Conservation (phyloP, 2,329 filamentous ascomycete species). For the Allantophomopsis cytisporea region DNA sequence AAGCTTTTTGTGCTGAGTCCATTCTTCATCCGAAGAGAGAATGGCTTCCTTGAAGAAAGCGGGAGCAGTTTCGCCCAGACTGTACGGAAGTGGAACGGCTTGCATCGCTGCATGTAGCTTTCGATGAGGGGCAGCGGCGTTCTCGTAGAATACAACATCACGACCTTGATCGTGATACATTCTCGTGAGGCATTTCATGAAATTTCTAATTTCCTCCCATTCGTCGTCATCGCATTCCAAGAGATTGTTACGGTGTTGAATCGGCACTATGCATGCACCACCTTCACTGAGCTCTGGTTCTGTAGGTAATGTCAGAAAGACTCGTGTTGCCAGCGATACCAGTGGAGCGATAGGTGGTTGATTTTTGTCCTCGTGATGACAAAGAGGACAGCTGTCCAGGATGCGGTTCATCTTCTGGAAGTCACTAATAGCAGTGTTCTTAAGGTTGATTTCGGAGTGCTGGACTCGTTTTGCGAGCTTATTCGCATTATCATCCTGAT, state of each 20-base stretch:
- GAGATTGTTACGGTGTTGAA: slow-evolving; percentile 76
- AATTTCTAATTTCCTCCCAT: slow-evolving; percentile 98
- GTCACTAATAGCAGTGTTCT: slow-evolving; percentile 74
- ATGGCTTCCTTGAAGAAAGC: slow-evolving; percentile 96
- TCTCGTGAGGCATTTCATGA: slow-evolving; percentile 91
- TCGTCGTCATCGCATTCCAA: slow-evolving; percentile 98
- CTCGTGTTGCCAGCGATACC: slow-evolving; percentile 72
- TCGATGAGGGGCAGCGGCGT: slow-evolving; percentile 69
- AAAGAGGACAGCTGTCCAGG: slow-evolving; percentile 79
- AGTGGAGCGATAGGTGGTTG: slow-evolving; percentile 71
- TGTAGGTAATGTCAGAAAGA: slow-evolving; percentile 78
- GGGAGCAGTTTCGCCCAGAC: slow-evolving; percentile 79
- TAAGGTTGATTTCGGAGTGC: slow-evolving; percentile 77
- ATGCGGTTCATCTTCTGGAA: slow-evolving; percentile 83
- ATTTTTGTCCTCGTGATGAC: slow-evolving; percentile 75
- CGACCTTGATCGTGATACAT: slow-evolving; percentile 91
- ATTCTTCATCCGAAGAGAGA: slow-evolving; percentile 76
- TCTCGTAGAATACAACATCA: slow-evolving; percentile 95
- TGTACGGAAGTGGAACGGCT: slow-evolving; percentile 78
- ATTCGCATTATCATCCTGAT: slow-evolving; percentile 91
- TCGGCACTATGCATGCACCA: slow-evolving; percentile 77
- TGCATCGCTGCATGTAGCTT: slow-evolving; percentile 77
- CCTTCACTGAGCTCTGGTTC: slow-evolving; percentile 77
- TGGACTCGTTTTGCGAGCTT: slow-evolving; percentile 81
- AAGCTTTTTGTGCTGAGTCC: slow-evolving; percentile 89